A percentile compares a stretch with the other conserved stretches of the same genome.
These are phyloP conservation scores for Colletotrichum tabaci DNA, from an alignment of 2,329 filamentous ascomycete genomes.

Conservation along the genomic window DNA sequence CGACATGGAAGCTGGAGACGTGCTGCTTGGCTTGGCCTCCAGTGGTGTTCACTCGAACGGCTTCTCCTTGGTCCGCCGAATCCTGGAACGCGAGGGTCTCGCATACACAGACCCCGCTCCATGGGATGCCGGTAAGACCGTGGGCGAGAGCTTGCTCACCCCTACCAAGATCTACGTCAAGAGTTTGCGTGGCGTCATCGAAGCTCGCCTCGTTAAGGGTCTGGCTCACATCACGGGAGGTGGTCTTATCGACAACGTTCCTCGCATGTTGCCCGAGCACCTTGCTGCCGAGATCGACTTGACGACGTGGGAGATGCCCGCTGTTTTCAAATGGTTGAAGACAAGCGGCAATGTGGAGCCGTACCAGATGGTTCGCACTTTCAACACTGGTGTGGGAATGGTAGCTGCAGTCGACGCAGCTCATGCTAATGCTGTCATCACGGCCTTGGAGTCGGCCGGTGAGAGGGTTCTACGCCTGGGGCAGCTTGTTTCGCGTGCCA, in stretches of 20 bases:
- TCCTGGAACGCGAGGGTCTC: constrained; percentile 81
- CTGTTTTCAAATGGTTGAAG: constrained; percentile 92
- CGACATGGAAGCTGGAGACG: constrained; percentile 85
- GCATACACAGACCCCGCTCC: constrained; percentile 81
- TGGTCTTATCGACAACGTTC: constrained; percentile 93
- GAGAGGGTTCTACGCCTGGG: constrained; percentile 87
- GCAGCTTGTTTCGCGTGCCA: constrained; percentile 72
- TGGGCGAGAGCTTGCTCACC: constrained; percentile 86
- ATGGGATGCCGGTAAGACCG: constrained; percentile 75
- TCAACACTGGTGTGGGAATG: constrained; percentile 97
- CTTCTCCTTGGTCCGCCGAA: constrained; percentile 94
- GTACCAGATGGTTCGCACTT: constrained; percentile 89
- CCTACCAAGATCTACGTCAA: constrained; percentile 97
- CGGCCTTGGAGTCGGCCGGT: constrained; percentile 74
- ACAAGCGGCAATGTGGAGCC: constrained; percentile 77
- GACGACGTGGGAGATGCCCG: constrained; percentile 79
- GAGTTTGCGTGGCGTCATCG: constrained; percentile 77
- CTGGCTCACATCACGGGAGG: constrained; percentile 98
- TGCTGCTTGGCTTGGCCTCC: constrained; percentile 88
- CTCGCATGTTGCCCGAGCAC: constrained; percentile 86
- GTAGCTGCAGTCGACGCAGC: constrained; percentile 82
- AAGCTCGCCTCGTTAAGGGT: constrained; percentile 82
- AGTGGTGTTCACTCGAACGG: constrained; percentile 96
- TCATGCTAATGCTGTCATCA: constrained; percentile 73
- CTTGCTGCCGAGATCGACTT: constrained; percentile 88